Evolutionary conservation across 1,284 basidiomycete genomes (phyloP), one percentile per base, ranked within the genome.

Genomic region (Clitocybe nebularis): DNA sequence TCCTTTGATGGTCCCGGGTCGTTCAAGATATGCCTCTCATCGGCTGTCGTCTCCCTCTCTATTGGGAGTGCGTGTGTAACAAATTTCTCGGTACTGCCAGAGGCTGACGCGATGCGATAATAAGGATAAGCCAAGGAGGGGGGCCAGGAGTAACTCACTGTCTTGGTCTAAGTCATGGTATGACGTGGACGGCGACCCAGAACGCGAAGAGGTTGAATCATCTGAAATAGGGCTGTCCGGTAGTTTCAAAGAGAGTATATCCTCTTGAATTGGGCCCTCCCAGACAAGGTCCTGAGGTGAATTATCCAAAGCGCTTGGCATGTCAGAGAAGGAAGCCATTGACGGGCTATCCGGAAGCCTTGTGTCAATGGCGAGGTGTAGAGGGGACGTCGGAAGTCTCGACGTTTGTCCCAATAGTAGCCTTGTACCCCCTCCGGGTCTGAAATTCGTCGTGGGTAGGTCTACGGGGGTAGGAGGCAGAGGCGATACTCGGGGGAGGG

Each of bases 401-500:
- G 30, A 34, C n/a, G 14, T 22, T 2, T 14, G 24, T 8, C 14
- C 9, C 22, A n/a, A 5, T 13, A 17, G 14, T 14, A 20, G 11
- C 4, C 16, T 24, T 7, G 9, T 16, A 41, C 16, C n/a, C 21
- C 13, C 7, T 9, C 32, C 9, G 16, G 25, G n/a, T 16, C 35
- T n/a, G 36, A 22, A 29, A 32, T 20, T 19, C n/a, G 23, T 16
- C 26, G 36, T 37, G 33, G 28, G 19, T 7, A 24, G n/a, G 14
- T 49, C 48, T 20, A 54, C 40, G 0, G 54, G 53, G 7, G 51
- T 55, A 2, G 45, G 39, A 2, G 48, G 46, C 8, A 57, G 35
- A 2, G 58, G 55, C 6, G 55, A 54, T n/a, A 58, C 47, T 10
- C 25, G 20, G 3, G 58, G 54, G 3, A 60, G 42, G 16, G 46